Base-by-base conservation (phyloP, 306 rosid genomes). In the Fragaria ananassa region DNA sequence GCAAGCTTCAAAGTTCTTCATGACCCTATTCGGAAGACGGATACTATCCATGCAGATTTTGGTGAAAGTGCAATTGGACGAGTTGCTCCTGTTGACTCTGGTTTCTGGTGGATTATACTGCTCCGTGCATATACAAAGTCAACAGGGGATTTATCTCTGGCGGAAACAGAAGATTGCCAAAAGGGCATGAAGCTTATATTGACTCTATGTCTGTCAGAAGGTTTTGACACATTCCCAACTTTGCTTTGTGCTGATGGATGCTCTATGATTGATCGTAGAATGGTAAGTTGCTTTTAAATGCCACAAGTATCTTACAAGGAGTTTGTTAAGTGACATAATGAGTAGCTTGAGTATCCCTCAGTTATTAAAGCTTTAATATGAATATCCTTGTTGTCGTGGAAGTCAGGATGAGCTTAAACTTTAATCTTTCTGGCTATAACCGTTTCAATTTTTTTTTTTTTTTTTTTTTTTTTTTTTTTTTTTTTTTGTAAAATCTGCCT, bases 31-130 rank as follows among this genome's bases (percentile, higher is more conserved):
- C 79, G 96, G 76, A 93, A 90, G 71, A 83, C 93, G 56, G 97
- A 93, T 75, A 88, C 91, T 62, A 83, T 93, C 58, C 78, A 87
- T 77, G 97, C 97, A 72, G 97, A 93, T 87, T 93, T 93, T 78
- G 97, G 97, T 19, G 97, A 93, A 85, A 93, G 93, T 87, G 97
- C 97, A 25, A 93, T 93, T 54, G 97, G 97, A 78, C 87, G 97
- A 86, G 97, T 93, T 72, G 97, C 97, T 78, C 97, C 97, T 39
- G 97, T 93, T 74, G 97, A 93, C 84, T 93, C 97, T 68, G 97
- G 97, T 61, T 93, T 93, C 86, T 93, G 97, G 97, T 93, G 97
- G 97, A 93, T 93, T 81, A 93, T 93, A 79, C 77, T 93, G 70
- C 97, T 93, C 45, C 92, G 97, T 17, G 97, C 97, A 6, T 93